Conservation (phyloP, 2,329 filamentous ascomycete species). For the Phyllosticta citribraziliensis region DNA sequence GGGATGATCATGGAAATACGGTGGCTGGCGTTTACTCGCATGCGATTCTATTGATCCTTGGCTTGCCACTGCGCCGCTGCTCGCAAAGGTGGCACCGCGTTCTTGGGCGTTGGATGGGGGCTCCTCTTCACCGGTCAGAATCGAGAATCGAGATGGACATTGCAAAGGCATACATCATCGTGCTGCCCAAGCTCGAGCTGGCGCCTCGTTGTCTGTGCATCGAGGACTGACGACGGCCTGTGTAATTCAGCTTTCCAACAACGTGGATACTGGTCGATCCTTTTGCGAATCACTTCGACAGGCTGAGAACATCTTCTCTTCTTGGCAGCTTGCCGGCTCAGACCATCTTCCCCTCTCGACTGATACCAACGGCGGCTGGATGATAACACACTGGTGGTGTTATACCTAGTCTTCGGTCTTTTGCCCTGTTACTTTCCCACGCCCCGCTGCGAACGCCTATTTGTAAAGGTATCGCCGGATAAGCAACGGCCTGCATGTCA, state of each 20-base stretch:
- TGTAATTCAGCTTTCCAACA: background rate
- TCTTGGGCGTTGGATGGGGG: conserved; percentile 4
- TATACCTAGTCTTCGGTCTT: background rate
- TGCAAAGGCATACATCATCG: background rate
- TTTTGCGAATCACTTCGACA: background rate
- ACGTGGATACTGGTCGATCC: background rate
- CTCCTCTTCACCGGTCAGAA: conserved; percentile 4
- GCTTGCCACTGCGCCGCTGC: conserved; percentile 6
- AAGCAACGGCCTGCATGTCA: background rate
- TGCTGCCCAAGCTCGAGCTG: background rate
- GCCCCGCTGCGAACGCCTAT: background rate
- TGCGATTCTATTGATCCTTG: conserved; percentile 8
- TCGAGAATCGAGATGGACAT: background rate
- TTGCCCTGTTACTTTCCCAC: background rate
- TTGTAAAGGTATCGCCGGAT: background rate
- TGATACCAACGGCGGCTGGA: background rate
- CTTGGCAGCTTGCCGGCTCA: background rate
- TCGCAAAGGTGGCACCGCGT: conserved; percentile 6
- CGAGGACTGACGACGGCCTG: background rate
- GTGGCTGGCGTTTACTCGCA: conserved; percentile 9
- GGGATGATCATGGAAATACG: conserved; percentile 1
- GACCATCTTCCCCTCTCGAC: background rate
- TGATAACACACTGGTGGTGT: background rate
- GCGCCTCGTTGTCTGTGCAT: background rate
- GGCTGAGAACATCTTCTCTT: background rate